A percentile compares a stretch with the other conserved stretches of the same genome.
Evolutionary conservation across 108 stramenopile genomes (phyloP).

Genomic region (Cafeteria roenbergensis): DNA sequence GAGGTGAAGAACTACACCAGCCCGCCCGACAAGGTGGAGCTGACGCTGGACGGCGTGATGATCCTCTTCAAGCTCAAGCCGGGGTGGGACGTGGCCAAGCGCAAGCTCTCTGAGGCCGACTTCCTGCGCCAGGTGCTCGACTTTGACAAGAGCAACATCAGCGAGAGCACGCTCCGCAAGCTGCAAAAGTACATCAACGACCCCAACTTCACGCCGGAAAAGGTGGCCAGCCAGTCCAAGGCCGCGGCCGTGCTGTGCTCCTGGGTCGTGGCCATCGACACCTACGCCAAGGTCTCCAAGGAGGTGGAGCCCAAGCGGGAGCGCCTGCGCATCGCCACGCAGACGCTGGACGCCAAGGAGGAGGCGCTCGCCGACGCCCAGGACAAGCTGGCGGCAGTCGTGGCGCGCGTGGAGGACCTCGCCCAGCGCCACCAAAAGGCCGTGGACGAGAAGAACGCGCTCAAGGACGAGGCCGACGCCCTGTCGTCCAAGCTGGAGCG

Average conservation of each 20-base stretch:
- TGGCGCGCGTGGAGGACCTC: conserved; percentile 33
- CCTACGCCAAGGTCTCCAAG: conserved; percentile 47
- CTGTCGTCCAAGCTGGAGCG: conserved; percentile 41
- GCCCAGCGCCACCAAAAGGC: conserved; percentile 23
- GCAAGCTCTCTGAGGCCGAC: conserved; percentile 34
- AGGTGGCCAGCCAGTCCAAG: conserved; percentile 32
- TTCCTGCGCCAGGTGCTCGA: conserved; percentile 39
- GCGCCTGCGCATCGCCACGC: conserved; percentile 38
- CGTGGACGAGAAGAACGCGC: conserved; percentile 41
- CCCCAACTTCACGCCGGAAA: conserved; percentile 40
- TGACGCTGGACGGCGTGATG: conserved; percentile 45
- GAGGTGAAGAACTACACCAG: conserved; percentile 51
- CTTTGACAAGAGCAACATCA: conserved; percentile 54
- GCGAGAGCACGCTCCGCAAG: conserved; percentile 37
- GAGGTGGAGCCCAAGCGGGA: conserved; percentile 56
- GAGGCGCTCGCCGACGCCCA: conserved; percentile 39
- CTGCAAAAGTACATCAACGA: conserved; percentile 41
- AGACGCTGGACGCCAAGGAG: conserved; percentile 37
- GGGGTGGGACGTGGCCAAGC: conserved; percentile 54
- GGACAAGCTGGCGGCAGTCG: conserved; percentile 39
- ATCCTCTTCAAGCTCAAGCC: conserved; percentile 41
- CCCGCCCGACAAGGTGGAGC: conserved; percentile 46
- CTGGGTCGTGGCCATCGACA: conserved; percentile 55
- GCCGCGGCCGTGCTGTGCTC: conserved; percentile 53
- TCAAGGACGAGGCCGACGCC: conserved; percentile 44